Evolutionary conservation across 2,329 filamentous ascomycete genomes (phyloP).

Genomic region (Phyllachora maydis): DNA sequence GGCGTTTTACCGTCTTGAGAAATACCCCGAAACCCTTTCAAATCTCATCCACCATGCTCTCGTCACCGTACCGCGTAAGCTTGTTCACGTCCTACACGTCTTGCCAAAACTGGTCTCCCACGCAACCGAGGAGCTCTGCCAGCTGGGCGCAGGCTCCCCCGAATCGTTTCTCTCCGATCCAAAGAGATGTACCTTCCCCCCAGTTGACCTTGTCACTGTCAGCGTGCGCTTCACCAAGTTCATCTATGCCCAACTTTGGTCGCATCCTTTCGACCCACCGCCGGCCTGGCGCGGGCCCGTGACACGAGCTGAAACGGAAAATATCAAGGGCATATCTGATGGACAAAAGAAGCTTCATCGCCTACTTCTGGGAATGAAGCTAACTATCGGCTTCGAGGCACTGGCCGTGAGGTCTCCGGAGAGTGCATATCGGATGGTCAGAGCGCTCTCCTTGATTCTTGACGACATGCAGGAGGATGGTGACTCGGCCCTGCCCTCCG

Average conservation of each 20-base stretch:
- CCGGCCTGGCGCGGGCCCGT: slow-evolving; percentile 23
- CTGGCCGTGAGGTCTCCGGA: slow-evolving; percentile 47
- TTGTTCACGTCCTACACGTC: slow-evolving; percentile 60
- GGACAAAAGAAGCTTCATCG: slow-evolving; percentile 13
- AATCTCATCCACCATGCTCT: slow-evolving; percentile 58
- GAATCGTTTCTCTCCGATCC: slow-evolving; percentile 41
- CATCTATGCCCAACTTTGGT: slow-evolving; percentile 75
- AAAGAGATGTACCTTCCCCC: slow-evolving; percentile 41
- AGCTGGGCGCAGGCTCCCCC: slow-evolving; percentile 62
- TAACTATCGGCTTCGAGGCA: slow-evolving; percentile 83
- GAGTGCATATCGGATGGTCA: slow-evolving; percentile 44
- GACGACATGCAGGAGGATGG: slow-evolving; percentile 59
- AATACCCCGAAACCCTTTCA: slow-evolving; percentile 59
- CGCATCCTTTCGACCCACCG: slow-evolving; percentile 59
- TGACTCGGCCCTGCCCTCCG: slow-evolving; percentile 35
- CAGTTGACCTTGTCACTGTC: slow-evolving; percentile 57
- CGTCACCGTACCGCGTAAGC: slow-evolving; percentile 56
- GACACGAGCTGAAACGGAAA: slow-evolving; percentile 8
- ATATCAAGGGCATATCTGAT: slow-evolving; percentile 2
- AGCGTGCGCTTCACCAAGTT: slow-evolving; percentile 74
- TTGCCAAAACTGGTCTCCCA: slow-evolving; percentile 61
- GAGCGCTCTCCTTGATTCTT: slow-evolving; percentile 58
- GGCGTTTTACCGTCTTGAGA: slow-evolving; percentile 72
- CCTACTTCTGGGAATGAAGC: slow-evolving; percentile 68
- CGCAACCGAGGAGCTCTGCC: slow-evolving; percentile 79